Evolutionary conservation across 805 yeast species (phyloP), one percentile per base, ranked within the genome.

Genomic region (Babjeviella inositovora): DNA sequence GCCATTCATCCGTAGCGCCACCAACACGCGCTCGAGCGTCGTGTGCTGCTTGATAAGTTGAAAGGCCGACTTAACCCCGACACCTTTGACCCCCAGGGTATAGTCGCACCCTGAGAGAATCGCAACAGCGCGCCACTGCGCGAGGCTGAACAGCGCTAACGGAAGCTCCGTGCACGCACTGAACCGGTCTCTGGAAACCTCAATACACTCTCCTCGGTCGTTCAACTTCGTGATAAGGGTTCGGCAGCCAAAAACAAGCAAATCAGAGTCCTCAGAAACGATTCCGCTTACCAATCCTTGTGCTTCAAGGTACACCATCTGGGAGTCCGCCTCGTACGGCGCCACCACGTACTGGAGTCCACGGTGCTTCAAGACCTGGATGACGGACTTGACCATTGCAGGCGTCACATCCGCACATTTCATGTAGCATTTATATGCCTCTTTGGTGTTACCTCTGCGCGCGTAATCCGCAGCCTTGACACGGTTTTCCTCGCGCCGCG

Each of bases 311-410:
- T 72, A 82, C 7, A 85, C 97, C 76, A 90, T 68, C 45, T 90
- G 98, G 1, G 98, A 76, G 44, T 90, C 99, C 1, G 98, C 98
- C 49, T 90, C 99, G 42, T 82, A 90, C 0, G 99, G 99, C 0
- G 99, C 97, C 6, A 90, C 98, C 6, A 90, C 65, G 37, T 66
- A 87, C 28, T 58, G 62, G 23, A 90, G 68, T 2, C 48, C 45
- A 21, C 61, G 53, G 8, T 43, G 32, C 33, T 70, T 70, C 31
- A 92, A 57, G 36, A 64, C 74, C 19, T 73, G 76, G 40, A 85
- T 82, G 8, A 87, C 57, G 8, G 81, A 62, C 35, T 79, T 79
- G 5, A 95, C 96, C 90, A 90, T 84, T 31, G 70, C 69, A 1
- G 94, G 82, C 2, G 94, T 77, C 8, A 90, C 76, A 35, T 76